Evolutionary conservation across 164 flowering plant species (phyloP).

Genomic region (Stephania cephalantha): DNA sequence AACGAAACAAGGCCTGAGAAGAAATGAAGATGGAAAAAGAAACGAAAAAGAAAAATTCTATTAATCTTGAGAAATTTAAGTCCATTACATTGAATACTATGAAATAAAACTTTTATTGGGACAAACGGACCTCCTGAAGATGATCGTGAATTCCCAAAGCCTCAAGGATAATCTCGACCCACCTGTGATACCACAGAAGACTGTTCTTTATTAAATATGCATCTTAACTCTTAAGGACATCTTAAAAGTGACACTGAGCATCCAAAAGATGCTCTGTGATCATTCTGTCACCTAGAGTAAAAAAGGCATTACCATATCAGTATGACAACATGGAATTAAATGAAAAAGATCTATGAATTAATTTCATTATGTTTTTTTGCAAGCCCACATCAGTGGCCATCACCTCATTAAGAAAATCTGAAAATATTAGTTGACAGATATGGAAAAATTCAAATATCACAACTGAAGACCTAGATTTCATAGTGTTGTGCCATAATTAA

Average conservation of each 20-base stretch:
- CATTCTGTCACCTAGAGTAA: neutral
- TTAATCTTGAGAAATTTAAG: conserved; percentile 1
- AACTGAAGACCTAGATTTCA: too few relatives aligned
- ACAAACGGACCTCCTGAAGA: conserved; percentile 23
- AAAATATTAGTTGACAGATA: too few relatives aligned
- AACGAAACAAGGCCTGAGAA: conserved; percentile 24
- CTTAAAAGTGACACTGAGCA: neutral
- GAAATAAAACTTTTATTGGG: neutral
- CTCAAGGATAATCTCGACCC: conserved; percentile 76
- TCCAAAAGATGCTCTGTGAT: neutral
- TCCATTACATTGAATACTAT: neutral
- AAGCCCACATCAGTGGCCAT: too few relatives aligned
- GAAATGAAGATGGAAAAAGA: neutral
- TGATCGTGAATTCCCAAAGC: conserved; percentile 55
- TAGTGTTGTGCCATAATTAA: neutral
- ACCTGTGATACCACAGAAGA: conserved; percentile 34
- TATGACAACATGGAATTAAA: too few relatives aligned
- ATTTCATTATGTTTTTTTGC: too few relatives aligned
- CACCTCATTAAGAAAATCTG: too few relatives aligned
- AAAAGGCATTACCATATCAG: neutral
- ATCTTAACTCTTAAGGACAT: neutral
- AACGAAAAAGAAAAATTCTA: neutral
- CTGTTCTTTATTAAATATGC: neutral
- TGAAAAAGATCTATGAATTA: too few relatives aligned
- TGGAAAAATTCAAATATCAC: too few relatives aligned